Conservation (phyloP, 257 asterid genomes). For the Nicotiana tomentosiformis region DNA sequence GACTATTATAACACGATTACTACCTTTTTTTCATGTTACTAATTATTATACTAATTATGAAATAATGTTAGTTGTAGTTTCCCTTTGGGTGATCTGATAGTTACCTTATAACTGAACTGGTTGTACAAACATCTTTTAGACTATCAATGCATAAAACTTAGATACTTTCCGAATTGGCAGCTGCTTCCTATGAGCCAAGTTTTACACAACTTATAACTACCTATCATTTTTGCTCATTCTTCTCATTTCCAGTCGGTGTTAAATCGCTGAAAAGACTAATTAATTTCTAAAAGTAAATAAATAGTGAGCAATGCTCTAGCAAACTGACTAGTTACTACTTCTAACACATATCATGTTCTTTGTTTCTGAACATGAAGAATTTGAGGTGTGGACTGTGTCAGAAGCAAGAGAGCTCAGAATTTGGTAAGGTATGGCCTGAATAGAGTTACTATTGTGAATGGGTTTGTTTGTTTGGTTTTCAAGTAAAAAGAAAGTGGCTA, state of each 20-base stretch:
- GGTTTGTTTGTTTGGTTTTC: conserved; percentile 14
- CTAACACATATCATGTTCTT: neutral
- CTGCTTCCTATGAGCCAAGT: neutral
- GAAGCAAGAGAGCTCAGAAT: conserved; percentile 12
- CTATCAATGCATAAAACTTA: neutral
- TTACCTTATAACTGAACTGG: neutral
- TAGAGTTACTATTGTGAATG: neutral
- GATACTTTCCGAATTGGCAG: neutral
- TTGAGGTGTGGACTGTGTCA: conserved; percentile 10
- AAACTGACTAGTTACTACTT: too few relatives aligned
- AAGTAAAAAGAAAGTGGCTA: conserved; percentile 9
- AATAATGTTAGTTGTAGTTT: too few relatives aligned
- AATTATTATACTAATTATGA: too few relatives aligned
- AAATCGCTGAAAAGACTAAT: neutral
- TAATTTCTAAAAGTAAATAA: neutral
- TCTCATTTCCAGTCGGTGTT: neutral
- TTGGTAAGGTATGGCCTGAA: conserved; percentile 3
- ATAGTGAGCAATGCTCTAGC: neutral
- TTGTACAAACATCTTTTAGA: neutral
- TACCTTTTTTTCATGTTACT: too few relatives aligned
- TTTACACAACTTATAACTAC: neutral
- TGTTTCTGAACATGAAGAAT: neutral
- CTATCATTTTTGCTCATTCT: neutral
- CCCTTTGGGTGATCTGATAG: too few relatives aligned
- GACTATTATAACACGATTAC: too few relatives aligned